Evolutionary conservation across 371 early-diverging fungal species (phyloP).

Genomic region (Mucor circinelloides): DNA sequence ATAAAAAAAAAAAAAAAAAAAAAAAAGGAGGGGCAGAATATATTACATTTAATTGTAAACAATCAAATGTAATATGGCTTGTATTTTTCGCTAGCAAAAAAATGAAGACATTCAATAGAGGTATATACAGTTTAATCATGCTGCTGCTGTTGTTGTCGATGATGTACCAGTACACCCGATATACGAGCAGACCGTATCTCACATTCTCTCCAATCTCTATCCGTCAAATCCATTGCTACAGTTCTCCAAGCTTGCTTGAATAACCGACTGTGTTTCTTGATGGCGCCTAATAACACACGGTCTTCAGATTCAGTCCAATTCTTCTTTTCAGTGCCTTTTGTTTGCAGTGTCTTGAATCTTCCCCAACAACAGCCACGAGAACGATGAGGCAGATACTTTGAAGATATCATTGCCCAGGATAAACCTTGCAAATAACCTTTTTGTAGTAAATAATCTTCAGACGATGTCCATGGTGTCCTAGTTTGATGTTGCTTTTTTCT

Average conservation of each 20-base stretch:
- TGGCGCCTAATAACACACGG: constrained; percentile 25
- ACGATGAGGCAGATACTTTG: constrained; percentile 45
- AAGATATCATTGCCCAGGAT: constrained; percentile 49
- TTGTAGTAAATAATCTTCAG: constrained; percentile 41
- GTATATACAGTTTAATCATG: neutral
- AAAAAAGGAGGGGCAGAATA: neutral
- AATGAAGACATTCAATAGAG: neutral
- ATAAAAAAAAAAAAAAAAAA: neutral
- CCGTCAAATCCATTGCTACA: constrained; percentile 34
- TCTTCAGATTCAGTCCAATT: constrained; percentile 38
- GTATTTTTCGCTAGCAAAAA: constrained; percentile 1
- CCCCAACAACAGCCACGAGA: constrained; percentile 53
- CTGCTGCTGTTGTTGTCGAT: constrained; percentile 6
- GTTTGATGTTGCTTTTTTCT: constrained; percentile 27
- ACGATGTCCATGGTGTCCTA: constrained; percentile 43
- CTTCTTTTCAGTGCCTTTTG: constrained; percentile 32
- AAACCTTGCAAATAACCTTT: constrained; percentile 45
- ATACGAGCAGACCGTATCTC: constrained; percentile 35
- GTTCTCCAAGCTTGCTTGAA: constrained; percentile 52
- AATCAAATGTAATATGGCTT: neutral
- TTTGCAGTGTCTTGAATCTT: constrained; percentile 42
- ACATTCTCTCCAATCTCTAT: constrained; percentile 44
- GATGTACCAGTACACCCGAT: constrained; percentile 11
- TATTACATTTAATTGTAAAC: neutral
- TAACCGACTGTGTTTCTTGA: constrained; percentile 36